These are phyloP conservation scores for Russula virescens DNA, from an alignment of 768 basidiomycete genomes.

Conservation along the genomic window DNA sequence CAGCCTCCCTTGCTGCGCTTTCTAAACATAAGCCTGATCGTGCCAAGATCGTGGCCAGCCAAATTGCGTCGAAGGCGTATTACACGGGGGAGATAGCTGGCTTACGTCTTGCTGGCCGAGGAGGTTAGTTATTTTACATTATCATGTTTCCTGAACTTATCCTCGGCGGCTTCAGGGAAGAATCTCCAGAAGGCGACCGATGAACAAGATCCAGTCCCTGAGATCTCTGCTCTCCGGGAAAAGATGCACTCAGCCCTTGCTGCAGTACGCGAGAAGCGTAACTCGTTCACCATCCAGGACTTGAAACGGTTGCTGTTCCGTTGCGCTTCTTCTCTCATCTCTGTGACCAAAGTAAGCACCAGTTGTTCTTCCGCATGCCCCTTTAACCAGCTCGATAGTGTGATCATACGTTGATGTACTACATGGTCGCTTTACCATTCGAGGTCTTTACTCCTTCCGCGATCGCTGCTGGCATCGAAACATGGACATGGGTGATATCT, in stretches of 20 bases:
- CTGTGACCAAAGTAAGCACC: conserved; percentile 50
- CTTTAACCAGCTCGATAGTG: conserved; percentile 41
- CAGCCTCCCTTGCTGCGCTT: conserved; percentile 50
- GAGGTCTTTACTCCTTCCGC: conserved; percentile 83
- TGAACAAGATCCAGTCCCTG: conserved; percentile 49
- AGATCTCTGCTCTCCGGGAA: conserved; percentile 59
- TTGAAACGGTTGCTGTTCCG: conserved; percentile 82
- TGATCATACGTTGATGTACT: conserved; percentile 80
- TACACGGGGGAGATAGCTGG: conserved; percentile 85
- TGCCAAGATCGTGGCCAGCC: conserved; percentile 73
- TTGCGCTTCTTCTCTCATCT: conserved; percentile 76
- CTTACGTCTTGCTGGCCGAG: conserved; percentile 59
- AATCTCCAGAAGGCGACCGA: conserved; percentile 60
- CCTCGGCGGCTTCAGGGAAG: conserved; percentile 36
- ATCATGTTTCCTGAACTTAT: background rate
- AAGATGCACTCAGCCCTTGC: conserved; percentile 62
- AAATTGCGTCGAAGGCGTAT: conserved; percentile 88
- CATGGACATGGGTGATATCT: conserved; percentile 94
- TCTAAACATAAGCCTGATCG: conserved; percentile 72
- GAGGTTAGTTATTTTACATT: conserved; percentile 40
- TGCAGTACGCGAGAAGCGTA: conserved; percentile 66
- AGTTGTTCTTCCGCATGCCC: background rate
- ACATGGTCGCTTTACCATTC: conserved; percentile 83
- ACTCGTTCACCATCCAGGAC: conserved; percentile 72
- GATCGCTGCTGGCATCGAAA: conserved; percentile 82